A percentile compares a stretch with the other conserved stretches of the same genome.
Conservation (phyloP, 306 rosid genomes). For the Dryas drummondii region DNA sequence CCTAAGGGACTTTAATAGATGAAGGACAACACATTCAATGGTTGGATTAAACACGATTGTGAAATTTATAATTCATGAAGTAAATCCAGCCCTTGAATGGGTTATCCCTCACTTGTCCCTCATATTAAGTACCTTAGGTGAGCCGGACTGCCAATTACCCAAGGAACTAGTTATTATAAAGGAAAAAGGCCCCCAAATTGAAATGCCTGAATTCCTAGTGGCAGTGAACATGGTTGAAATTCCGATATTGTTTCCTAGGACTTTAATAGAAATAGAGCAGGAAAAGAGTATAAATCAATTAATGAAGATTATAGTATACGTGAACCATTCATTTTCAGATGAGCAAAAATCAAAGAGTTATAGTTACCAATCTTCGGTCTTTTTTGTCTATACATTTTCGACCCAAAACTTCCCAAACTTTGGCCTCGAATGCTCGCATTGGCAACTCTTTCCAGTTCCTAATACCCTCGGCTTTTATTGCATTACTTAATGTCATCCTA, state of each 20-base stretch:
- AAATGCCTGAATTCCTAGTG: not conserved
- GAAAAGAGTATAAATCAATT: not conserved
- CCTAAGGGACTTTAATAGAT: too few relatives aligned
- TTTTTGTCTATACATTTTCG: not conserved
- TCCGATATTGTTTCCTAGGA: not conserved
- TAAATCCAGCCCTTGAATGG: too few relatives aligned
- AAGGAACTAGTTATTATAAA: too few relatives aligned
- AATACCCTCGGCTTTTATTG: conserved; percentile 35
- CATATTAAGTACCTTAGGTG: too few relatives aligned
- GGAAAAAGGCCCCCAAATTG: not conserved
- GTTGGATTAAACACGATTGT: too few relatives aligned
- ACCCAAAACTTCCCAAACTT: conserved; percentile 53
- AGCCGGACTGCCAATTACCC: too few relatives aligned
- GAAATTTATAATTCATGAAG: too few relatives aligned
- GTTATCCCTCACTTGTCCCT: too few relatives aligned
- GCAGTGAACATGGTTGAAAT: not conserved
- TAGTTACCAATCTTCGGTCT: conserved; percentile 56
- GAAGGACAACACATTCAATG: too few relatives aligned
- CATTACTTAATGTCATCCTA: conserved; percentile 8
- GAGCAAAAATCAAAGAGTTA: conserved; percentile 11
- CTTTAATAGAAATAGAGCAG: not conserved
- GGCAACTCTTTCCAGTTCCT: conserved; percentile 39
- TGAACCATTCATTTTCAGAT: not conserved
- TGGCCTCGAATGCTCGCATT: conserved; percentile 46
- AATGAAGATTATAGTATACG: not conserved